Percentiles rank a stretch among this genome's conserved stretches.
phyloP scores from a whole-genome alignment of 192 early-diverging fungal genomes.

The Entophlyctis luteolus region DNA sequence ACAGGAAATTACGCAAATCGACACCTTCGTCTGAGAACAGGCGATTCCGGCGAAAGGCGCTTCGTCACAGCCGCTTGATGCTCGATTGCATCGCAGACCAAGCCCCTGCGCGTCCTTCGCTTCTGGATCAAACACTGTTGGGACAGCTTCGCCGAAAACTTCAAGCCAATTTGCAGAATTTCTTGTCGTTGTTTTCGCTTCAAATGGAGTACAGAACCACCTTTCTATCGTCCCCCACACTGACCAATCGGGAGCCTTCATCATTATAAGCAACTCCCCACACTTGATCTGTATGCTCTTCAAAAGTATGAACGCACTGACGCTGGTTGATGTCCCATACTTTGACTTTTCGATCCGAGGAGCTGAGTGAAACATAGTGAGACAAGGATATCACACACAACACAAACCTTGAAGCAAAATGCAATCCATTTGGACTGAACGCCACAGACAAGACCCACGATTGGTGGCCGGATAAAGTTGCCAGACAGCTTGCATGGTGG shows the following conservation, averaged over 20 bases:
- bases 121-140: too few relatives aligned
- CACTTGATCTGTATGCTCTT: conserved; percentile 75
- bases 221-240: conserved; percentile 67
- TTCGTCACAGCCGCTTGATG: too few relatives aligned
- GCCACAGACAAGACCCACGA: conserved; percentile 77
- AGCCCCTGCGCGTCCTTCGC: too few relatives aligned
- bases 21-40: too few relatives aligned
- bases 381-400: background rate
- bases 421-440: conserved; percentile 58
- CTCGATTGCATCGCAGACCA: too few relatives aligned
- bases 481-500: conserved; percentile 69
- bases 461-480: conserved; percentile 70
- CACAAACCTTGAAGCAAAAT: conserved; percentile 64
- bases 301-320: conserved; percentile 73
- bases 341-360: conserved; percentile 76
- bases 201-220: conserved; percentile 42
- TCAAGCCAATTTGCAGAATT: too few relatives aligned
- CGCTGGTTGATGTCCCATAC: conserved; percentile 73
- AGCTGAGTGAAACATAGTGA: conserved; percentile 37
- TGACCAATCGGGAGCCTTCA: conserved; percentile 67
- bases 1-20: too few relatives aligned
- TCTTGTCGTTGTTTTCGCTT: background rate
- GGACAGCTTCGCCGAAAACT: too few relatives aligned
- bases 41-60: too few relatives aligned
- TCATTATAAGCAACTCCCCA: conserved; percentile 81